A percentile compares a stretch with the other conserved stretches of the same genome.
Evolutionary conservation across 805 yeast genomes (phyloP).

Genomic region (Suhomyces emberorum): DNA sequence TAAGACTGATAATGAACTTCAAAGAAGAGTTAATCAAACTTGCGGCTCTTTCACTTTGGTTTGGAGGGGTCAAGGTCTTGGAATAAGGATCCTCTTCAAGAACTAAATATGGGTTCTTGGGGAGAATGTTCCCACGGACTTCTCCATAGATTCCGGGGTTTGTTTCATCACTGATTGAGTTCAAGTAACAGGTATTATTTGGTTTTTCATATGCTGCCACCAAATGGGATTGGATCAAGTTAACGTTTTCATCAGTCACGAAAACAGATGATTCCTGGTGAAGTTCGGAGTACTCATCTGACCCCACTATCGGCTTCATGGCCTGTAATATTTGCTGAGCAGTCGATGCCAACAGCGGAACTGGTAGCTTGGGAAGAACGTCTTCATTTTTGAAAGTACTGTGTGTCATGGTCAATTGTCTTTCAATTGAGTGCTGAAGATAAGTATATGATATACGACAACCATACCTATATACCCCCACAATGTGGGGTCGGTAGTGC

Average conservation of each 20-base stretch:
- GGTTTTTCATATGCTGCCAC: slow-evolving; percentile 42
- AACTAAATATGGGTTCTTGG: slow-evolving; percentile 74
- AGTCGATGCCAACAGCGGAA: slow-evolving; percentile 54
- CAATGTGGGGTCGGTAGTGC: slow-evolving; percentile 4
- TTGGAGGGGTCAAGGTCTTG: slow-evolving; percentile 51
- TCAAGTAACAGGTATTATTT: slow-evolving; percentile 49
- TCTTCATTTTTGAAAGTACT: slow-evolving; percentile 44
- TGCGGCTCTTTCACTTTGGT: slow-evolving; percentile 67
- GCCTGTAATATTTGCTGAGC: slow-evolving; percentile 52
- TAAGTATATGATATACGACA: too few relatives aligned
- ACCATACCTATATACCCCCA: neutral
- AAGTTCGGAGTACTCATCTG: slow-evolving; percentile 49
- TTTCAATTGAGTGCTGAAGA: too few relatives aligned
- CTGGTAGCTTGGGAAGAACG: slow-evolving; percentile 54
- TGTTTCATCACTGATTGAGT: slow-evolving; percentile 45
- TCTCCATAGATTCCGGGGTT: slow-evolving; percentile 63
- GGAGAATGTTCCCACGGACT: slow-evolving; percentile 62
- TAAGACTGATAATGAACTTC: slow-evolving; percentile 60
- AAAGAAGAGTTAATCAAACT: slow-evolving; percentile 62
- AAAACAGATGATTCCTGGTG: slow-evolving; percentile 45
- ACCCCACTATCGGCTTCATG: slow-evolving; percentile 55
- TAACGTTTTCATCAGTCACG: slow-evolving; percentile 37
- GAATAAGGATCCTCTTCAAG: slow-evolving; percentile 72
- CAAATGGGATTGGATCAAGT: slow-evolving; percentile 53
- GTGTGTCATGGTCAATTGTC: too few relatives aligned